Conservation (phyloP, 2,329 filamentous ascomycete genomes). For the Davidsoniella australis region DNA sequence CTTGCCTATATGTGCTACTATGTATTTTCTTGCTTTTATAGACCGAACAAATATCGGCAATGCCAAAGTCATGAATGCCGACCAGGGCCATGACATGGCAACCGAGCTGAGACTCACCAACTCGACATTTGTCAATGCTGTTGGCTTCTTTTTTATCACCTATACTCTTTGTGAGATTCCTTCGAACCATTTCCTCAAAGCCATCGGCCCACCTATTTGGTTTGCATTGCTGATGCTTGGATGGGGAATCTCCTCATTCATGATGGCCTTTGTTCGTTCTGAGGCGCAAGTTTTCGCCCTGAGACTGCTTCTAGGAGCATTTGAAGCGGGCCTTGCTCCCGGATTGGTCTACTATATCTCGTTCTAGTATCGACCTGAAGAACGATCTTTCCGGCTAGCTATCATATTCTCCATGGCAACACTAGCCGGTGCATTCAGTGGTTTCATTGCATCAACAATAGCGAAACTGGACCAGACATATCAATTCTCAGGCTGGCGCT, state of each 20-base stretch:
- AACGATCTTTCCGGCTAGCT: constrained; percentile 52
- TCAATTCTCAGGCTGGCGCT: constrained; percentile 49
- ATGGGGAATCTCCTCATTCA: constrained; percentile 52
- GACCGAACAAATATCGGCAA: constrained; percentile 55
- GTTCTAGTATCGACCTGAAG: constrained; percentile 55
- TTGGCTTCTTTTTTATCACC: constrained; percentile 45
- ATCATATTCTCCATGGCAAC: constrained; percentile 54
- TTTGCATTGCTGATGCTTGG: constrained; percentile 47
- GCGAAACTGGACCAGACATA: constrained; percentile 49
- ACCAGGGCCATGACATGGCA: constrained; percentile 43
- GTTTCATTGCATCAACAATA: constrained; percentile 55
- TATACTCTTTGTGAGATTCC: constrained; percentile 46
- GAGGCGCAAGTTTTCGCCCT: constrained; percentile 48
- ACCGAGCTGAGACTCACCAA: constrained; percentile 43
- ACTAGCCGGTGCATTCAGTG: constrained; percentile 55
- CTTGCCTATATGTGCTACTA: constrained; percentile 42
- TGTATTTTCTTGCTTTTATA: constrained; percentile 52
- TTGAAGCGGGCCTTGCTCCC: constrained; percentile 56
- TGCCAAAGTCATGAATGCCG: constrained; percentile 46
- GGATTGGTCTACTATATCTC: constrained; percentile 53
- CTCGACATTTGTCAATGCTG: constrained; percentile 40
- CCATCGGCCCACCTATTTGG: constrained; percentile 43
- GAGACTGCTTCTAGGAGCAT: constrained; percentile 48
- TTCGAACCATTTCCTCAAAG: constrained; percentile 50
- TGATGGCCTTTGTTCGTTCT: constrained; percentile 44